Percentiles rank a stretch among this genome's conserved stretches.
Evolutionary conservation across 257 asterid species (phyloP).

Genomic region (Orobanche coerulescens): DNA sequence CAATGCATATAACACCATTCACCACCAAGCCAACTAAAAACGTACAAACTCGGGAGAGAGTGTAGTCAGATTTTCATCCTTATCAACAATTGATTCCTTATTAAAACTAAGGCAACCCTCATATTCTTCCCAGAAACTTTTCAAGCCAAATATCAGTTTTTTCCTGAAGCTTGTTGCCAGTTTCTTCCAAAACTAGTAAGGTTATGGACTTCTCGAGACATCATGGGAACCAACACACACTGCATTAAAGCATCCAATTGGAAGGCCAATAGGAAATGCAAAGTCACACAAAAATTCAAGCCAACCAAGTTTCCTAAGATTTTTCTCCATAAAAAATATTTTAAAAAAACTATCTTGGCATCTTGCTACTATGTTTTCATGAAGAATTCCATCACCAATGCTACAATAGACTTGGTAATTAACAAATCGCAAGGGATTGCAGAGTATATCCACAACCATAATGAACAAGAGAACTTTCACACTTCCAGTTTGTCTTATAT

Average conservation of each 20-base stretch:
- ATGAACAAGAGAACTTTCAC: neutral
- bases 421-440: neutral
- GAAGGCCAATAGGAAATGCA: neutral
- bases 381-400: neutral
- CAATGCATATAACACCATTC: neutral
- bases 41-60: neutral
- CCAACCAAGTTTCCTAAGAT: neutral
- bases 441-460: neutral
- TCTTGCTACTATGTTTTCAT: too few relatives aligned
- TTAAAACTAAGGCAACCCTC: neutral
- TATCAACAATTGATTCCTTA: neutral
- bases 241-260: neutral
- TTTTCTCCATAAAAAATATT: neutral
- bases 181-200: too few relatives aligned
- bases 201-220: neutral
- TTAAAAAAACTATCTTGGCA: neutral
- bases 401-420: neutral
- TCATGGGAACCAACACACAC: neutral
- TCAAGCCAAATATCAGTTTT: neutral
- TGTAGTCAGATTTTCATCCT: neutral
- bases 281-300: neutral
- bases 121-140: neutral
- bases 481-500: neutral
- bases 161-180: neutral
- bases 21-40: neutral